Evolutionary conservation across 257 asterid species (phyloP), one percentile per base, ranked within the genome.

Genomic region (Rhazya stricta): DNA sequence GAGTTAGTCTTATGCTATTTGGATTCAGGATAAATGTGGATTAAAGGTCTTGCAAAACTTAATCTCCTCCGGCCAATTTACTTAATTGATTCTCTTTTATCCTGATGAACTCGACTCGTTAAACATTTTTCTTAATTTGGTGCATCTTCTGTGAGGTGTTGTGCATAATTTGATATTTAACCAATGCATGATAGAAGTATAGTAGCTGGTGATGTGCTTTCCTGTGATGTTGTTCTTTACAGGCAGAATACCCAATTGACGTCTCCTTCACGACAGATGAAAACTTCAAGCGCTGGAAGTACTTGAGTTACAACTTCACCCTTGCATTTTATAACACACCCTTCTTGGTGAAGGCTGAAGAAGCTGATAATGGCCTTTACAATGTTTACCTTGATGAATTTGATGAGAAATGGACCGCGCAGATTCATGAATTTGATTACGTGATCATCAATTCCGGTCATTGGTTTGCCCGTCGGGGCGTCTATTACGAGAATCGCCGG

Each of bases 161-260:
- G 65, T 25, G 65, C 34, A 3, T 57, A 8, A 9, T 57, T 57
- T 25, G 65, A 5, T 36, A n/a, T 9, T 3, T 16, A 37, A 30
- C n/a, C 29, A 21, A 34, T 36, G 69, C 39, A 6, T 63, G 45
- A 63, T 63, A 9, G 4, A 15, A 30, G 29, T n/a, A 46, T 18
- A 18, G 25, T 23, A 9, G n/a, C 45, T 34, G 6, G 9, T 63
- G 11, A 18, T 0, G 7, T 50, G 23, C 21, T 9, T n/a, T 57
- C 37, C 4, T 4, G 10, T 5, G 6, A 19, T 43, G 12, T 39
- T 9, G 13, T 3, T 0, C 15, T 51, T 77, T 74, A 48, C 74
- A 87, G 90, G 90, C 74, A 68, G 92, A 86, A 71, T 86, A 79
- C 69, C 90, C 92, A 0, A 51, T 84, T 21, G 86, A 86, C 36